Evolutionary conservation across 2,329 filamentous ascomycete genomes (phyloP), one percentile per base, ranked within the genome.

Genomic region (Neofusicoccum kwambonambiense): DNA sequence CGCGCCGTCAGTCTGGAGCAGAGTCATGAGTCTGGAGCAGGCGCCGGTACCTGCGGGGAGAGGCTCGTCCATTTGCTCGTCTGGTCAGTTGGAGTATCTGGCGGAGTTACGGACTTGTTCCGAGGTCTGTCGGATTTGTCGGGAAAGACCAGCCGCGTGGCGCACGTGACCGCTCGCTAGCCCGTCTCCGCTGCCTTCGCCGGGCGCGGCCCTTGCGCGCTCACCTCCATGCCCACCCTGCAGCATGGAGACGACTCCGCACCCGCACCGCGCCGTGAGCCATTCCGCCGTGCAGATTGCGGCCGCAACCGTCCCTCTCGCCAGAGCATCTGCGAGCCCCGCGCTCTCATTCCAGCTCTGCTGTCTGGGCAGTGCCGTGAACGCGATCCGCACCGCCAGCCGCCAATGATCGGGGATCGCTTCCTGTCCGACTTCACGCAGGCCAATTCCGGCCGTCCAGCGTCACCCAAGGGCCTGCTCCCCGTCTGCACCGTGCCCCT

Each of bases 91-190:
- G 56, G 47, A 19, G 56, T 60, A 4, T 31, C 9, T 60, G 42
- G 56, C 56, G 42, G 56, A 60, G 56, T 37, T 60, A 60, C 56
- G 56, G 56, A 60, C 17, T 60, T 60, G 49, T 7, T 27, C 17
- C 17, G 19, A 15, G 15, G 13, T 45, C n/a, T 39, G 41, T 60
- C 56, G 56, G 56, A 60, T 47, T 47, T 60, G 56, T 60, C 56
- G 56, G 56, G 34, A 39, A 13, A 5, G 9, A 8, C 17, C 34
- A 7, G 27, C 4, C 22, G 27, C 50, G 31, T 12, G 12, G n/a
- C 13, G n/a, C 50, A 54, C 50, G 50, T 54, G 50, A 54, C 34
- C n/a, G 5, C 22, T 60, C 56, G 41, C 42, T 47, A 22, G 22
- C 22, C 22, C 22, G 22, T 22, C 22, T 22, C 22, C 22, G 0